A percentile compares a stretch with the other conserved stretches of the same genome.
These are phyloP conservation scores for Tetrahymena thermophila DNA, from an alignment of 73 alveolate species.

Conservation along the genomic window DNA sequence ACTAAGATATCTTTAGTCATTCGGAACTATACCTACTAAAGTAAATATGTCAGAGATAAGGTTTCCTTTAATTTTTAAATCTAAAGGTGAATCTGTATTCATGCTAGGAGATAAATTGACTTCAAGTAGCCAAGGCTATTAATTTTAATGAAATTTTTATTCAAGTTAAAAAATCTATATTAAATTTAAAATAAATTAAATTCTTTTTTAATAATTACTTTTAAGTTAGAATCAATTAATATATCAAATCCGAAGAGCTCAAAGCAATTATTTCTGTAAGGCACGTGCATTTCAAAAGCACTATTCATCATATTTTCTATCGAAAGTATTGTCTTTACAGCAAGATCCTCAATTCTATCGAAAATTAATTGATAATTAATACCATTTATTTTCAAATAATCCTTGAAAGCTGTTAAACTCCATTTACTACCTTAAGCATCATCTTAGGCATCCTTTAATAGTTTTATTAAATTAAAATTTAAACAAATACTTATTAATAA, in stretches of 20 bases:
- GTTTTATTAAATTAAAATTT: too few species aligned
- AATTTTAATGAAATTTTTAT: too few species aligned
- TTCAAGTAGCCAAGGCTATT: conserved; percentile 75
- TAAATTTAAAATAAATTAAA: too few species aligned
- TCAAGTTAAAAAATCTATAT: too few species aligned
- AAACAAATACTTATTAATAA: too few species aligned
- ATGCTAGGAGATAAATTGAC: conserved; percentile 71
- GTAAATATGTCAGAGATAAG: conserved; percentile 59
- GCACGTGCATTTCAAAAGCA: conserved; percentile 69
- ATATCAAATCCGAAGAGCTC: conserved; percentile 77
- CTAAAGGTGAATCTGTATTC: conserved; percentile 57
- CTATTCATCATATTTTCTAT: conserved; percentile 58
- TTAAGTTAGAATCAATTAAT: conserved; percentile 50
- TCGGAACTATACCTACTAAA: conserved; percentile 50
- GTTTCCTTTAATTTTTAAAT: conserved; percentile 55
- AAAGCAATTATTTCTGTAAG: conserved; percentile 73
- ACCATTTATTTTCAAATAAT: conserved; percentile 27
- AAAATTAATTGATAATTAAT: conserved; percentile 32
- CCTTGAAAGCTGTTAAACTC: conserved; percentile 50
- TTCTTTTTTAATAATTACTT: background rate
- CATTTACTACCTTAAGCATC: conserved; percentile 81
- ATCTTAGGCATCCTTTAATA: conserved; percentile 40
- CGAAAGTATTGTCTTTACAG: conserved; percentile 73
- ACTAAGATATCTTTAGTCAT: background rate
- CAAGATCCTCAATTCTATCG: conserved; percentile 68